These are phyloP conservation scores for Claviceps humidiphila DNA, from an alignment of 2,329 filamentous ascomycete genomes.

Conservation along the genomic window DNA sequence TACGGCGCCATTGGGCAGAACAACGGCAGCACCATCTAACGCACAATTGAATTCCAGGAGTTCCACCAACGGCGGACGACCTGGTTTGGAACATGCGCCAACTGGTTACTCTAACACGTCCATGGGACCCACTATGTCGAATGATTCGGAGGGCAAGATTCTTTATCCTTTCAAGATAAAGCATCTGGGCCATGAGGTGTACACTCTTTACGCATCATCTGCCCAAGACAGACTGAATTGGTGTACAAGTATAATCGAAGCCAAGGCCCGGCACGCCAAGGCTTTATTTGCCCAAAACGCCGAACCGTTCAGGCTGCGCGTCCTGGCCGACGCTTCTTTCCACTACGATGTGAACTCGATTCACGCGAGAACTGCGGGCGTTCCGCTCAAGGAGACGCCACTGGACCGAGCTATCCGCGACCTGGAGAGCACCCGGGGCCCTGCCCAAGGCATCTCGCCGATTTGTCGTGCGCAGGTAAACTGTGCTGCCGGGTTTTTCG, in stretches of 20 bases:
- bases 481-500: conserved; percentile 81
- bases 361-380: conserved; percentile 46
- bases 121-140: conserved; percentile 31
- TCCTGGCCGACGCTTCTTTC: conserved; percentile 88
- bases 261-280: conserved; percentile 85
- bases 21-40: conserved; percentile 46
- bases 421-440: conserved; percentile 65
- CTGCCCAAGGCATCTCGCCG: conserved; percentile 55
- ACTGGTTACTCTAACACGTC: conserved; percentile 55
- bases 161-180: conserved; percentile 93
- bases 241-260: conserved; percentile 87
- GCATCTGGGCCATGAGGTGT: conserved; percentile 86
- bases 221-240: conserved; percentile 68
- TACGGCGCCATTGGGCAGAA: conserved; percentile 44
- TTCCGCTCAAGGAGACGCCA: conserved; percentile 80
- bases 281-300: conserved; percentile 85
- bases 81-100: conserved; percentile 51
- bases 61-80: conserved; percentile 37
- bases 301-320: conserved; percentile 82
- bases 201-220: conserved; percentile 75
- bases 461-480: conserved; percentile 82
- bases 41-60: conserved; percentile 42
- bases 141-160: conserved; percentile 67
- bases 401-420: conserved; percentile 83
- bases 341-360: conserved; percentile 55